Percentiles rank a stretch among this genome's conserved stretches.
phyloP scores from a whole-genome alignment of 2,329 filamentous ascomycete species.

The Pezicula neosporulosa region DNA sequence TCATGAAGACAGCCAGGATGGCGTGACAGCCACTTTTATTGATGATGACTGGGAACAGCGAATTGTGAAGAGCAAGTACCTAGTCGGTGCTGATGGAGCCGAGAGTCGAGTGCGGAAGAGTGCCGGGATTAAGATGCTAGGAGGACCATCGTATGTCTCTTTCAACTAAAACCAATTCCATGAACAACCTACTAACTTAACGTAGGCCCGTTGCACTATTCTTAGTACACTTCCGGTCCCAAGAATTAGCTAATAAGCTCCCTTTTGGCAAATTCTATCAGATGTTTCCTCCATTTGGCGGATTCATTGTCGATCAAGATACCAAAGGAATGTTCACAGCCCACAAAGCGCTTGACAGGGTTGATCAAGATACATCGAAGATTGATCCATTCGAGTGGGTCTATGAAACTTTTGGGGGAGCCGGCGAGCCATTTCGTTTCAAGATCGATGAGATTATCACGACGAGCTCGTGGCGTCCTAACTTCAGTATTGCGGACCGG shows the following conservation, averaged over 20 bases:
- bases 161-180: no score
- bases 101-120: constrained; percentile 30
- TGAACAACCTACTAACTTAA: neutral
- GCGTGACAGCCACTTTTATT: constrained; percentile 9
- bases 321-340: constrained; percentile 26
- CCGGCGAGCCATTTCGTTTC: constrained; percentile 14
- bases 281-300: constrained; percentile 12
- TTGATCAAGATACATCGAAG: constrained; percentile 5
- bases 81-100: constrained; percentile 47
- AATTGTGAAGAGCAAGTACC: constrained; percentile 30
- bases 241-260: constrained; percentile 7
- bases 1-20: constrained; percentile 1
- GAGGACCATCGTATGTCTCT: constrained; percentile 20
- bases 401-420: constrained; percentile 20
- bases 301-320: constrained; percentile 22
- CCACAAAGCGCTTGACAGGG: constrained; percentile 19
- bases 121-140: constrained; percentile 17
- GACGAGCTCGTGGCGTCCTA: constrained; percentile 26
- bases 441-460: constrained; percentile 32
- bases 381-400: constrained; percentile 23
- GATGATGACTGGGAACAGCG: constrained; percentile 16
- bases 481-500: constrained; percentile 24
- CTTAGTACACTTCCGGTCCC: constrained; percentile 18
- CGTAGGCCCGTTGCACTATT: constrained; percentile 8
- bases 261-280: constrained; percentile 19